phyloP scores from a whole-genome alignment of 352 stramenopile species.

The Pythium guiyangense region DNA sequence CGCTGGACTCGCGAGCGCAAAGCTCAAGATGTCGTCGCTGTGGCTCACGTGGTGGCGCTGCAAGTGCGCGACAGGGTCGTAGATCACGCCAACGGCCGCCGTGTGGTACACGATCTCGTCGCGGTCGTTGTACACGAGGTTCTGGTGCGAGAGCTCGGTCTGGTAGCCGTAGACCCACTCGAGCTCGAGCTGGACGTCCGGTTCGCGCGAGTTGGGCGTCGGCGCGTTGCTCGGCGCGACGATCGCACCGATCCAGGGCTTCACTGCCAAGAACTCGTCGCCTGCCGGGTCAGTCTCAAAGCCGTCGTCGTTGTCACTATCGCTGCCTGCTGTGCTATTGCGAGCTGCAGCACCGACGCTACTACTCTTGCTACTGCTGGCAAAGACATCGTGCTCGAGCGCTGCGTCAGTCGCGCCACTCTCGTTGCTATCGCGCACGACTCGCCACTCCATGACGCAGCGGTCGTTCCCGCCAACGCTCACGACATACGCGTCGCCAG shows the following conservation, averaged over 20 bases:
- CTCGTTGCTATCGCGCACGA: conserved; percentile 30
- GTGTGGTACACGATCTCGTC: conserved; percentile 87
- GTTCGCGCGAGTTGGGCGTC: conserved; percentile 51
- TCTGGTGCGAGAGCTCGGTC: conserved; percentile 67
- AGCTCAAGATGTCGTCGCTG: conserved; percentile 86
- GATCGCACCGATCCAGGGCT: conserved; percentile 86
- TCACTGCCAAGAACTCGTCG: conserved; percentile 90
- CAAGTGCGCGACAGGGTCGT: conserved; percentile 57
- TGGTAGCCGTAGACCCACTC: conserved; percentile 86
- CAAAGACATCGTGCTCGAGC: conserved; percentile 5
- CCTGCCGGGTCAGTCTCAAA: conserved; percentile 31
- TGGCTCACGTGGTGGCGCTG: conserved; percentile 82
- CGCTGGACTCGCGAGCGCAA: conserved; percentile 53
- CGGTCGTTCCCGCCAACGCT: conserved; percentile 87
- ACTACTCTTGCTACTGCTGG: neutral
- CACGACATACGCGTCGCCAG: conserved; percentile 71
- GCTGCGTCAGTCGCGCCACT: conserved; percentile 2
- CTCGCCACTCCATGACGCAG: conserved; percentile 89
- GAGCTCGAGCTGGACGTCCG: conserved; percentile 61
- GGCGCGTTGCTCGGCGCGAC: conserved; percentile 67
- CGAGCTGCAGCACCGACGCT: neutral
- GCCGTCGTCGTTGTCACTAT: conserved; percentile 1
- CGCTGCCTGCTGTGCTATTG: neutral
- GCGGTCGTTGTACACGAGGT: conserved; percentile 66
- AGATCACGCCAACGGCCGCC: conserved; percentile 82